phyloP scores from a whole-genome alignment of 2,329 filamentous ascomycete species.

The Fusarium hostae region DNA sequence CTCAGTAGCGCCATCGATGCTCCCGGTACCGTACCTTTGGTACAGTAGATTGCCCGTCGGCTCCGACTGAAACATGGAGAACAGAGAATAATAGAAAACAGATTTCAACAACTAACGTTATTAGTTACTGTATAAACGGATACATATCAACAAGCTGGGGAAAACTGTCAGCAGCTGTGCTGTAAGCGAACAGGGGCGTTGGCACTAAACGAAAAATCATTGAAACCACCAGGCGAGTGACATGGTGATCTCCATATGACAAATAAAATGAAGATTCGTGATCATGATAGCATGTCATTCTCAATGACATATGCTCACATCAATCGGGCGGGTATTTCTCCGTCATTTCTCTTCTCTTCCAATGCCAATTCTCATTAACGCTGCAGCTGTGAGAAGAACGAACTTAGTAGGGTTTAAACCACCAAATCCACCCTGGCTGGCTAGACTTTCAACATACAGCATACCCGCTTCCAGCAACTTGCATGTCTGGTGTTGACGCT shows the following conservation, averaged over 20 bases:
- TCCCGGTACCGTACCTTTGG: constrained; percentile 28
- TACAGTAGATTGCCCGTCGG: constrained; percentile 18
- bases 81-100: neutral
- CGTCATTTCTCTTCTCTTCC: neutral
- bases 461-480: constrained; percentile 38
- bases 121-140: neutral
- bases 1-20: constrained; percentile 12
- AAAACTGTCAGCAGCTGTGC: neutral
- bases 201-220: constrained; percentile 8
- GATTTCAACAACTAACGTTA: neutral
- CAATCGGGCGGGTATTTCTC: neutral
- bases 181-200: neutral
- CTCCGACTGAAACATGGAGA: constrained; percentile 27
- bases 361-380: neutral
- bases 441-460: neutral
- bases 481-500: constrained; percentile 29
- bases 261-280: neutral
- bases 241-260: neutral
- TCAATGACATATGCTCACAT: neutral
- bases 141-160: constrained; percentile 1
- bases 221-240: constrained; percentile 1
- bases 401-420: neutral
- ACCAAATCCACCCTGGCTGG: constrained; percentile 8
- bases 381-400: neutral
- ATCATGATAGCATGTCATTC: neutral